Evolutionary conservation across 441 rosid genomes (phyloP), one percentile per base, ranked within the genome.

Genomic region (Eutrema salsugineum): DNA sequence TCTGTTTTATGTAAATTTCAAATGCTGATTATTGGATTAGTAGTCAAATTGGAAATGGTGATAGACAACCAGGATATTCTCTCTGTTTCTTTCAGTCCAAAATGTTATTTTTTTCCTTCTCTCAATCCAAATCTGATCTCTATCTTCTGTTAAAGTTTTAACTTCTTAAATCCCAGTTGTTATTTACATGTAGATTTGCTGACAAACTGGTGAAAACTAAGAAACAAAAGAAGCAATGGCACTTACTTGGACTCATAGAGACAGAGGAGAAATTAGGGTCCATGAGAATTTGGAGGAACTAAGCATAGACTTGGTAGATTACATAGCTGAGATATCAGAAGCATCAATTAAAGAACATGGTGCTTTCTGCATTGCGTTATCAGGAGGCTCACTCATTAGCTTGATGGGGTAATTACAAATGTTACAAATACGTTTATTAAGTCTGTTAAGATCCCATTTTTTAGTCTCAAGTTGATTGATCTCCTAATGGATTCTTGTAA

Each of bases 351-450:
- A 88, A 81, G 97, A 94, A 49, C 83, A 93, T 50, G 97, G 94
- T 11, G 85, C 81, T 63, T 88, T 91, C 85, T 86, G 94, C 71
- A 83, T 91, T 73, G 99, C 89, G 55, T 78, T 94, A 59, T 91
- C 97, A 48, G 99, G 96, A 72, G 97, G 93, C 73, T 87, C 94
- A 68, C 91, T 93, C 84, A 82, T 91, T 72, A 78, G 80, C 78
- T 80, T 84, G 66, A 73, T 93, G 84, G 88, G 97, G 98, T 89
- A 92, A 47, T 11, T 51, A 6, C 38, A 46, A 22, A 0, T 19
- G 47, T 47, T 8, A 46, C 33, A 7, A 11, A 3, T 32, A 22
- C 28, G 12, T 7, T 51, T 32, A 2, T 43, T 3, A 44, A 16
- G 10, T 19, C 40, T 44, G 20, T 27, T 33, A 27, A 33, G 14